A percentile compares a stretch with the other conserved stretches of the same genome.
Evolutionary conservation across 768 basidiomycete genomes (phyloP).

Genomic region (Agaricus blazei): DNA sequence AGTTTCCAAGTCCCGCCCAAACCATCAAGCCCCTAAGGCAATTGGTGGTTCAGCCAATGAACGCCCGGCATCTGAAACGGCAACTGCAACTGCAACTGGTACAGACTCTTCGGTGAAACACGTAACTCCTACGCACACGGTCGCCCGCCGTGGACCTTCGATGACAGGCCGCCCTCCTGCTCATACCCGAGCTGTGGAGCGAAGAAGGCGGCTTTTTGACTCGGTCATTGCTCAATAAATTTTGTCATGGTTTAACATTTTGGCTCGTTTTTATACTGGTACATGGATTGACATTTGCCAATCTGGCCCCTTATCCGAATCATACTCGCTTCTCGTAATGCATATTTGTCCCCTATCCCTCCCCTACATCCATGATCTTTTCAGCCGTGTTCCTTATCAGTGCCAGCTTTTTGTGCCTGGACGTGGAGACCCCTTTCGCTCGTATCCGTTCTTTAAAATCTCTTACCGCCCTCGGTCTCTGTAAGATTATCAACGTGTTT

Average conservation of each 20-base stretch:
- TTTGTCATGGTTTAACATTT: conserved; percentile 7
- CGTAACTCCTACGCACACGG: conserved; percentile 8
- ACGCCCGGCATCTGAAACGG: not conserved
- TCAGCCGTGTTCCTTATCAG: not conserved
- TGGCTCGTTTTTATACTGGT: not conserved
- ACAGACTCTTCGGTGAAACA: conserved; percentile 4
- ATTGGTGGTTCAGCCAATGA: conserved; percentile 7
- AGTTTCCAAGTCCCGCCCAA: conserved; percentile 43
- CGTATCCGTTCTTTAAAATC: not conserved
- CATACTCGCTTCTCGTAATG: not conserved
- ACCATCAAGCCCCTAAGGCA: conserved; percentile 45
- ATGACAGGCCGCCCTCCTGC: not conserved
- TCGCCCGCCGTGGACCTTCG: conserved; percentile 2
- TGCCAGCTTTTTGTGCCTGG: not conserved
- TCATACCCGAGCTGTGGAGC: not conserved
- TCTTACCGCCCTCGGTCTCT: no score
- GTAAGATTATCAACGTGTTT: no score
- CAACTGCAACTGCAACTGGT: not conserved
- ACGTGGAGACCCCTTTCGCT: not conserved
- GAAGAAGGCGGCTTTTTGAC: conserved; percentile 8
- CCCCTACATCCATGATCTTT: not conserved
- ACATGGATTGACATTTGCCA: not conserved
- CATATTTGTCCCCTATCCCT: not conserved
- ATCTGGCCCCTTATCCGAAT: not conserved
- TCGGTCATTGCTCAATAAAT: conserved; percentile 7